These are phyloP conservation scores for Lipomyces chichibuensis DNA, from an alignment of 805 yeast species.

Conservation along the genomic window DNA sequence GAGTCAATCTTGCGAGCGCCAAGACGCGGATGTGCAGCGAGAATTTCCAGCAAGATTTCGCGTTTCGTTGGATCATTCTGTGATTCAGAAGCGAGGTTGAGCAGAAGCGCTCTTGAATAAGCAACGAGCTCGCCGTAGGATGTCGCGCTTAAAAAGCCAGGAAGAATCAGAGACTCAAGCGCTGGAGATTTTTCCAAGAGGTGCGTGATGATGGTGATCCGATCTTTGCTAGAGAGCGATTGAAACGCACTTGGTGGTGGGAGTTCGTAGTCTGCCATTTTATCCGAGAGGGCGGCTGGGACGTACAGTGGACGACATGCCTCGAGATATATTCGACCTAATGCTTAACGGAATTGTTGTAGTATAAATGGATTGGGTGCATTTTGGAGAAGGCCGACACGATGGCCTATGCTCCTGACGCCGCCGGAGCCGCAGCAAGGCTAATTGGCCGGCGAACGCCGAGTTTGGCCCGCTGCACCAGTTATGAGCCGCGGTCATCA, in stretches of 20 bases:
- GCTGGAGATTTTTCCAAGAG: slow-evolving; percentile 69
- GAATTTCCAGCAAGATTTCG: slow-evolving; percentile 49
- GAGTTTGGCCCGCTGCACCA: neutral
- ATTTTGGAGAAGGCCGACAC: neutral
- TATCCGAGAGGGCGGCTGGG: neutral
- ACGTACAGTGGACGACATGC: neutral
- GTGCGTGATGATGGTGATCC: slow-evolving; percentile 53
- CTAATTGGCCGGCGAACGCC: neutral
- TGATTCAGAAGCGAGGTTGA: slow-evolving; percentile 41
- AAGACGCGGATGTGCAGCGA: slow-evolving; percentile 89
- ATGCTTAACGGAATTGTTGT: neutral
- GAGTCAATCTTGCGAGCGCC: slow-evolving; percentile 65
- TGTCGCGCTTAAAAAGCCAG: slow-evolving; percentile 38
- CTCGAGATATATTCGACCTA: neutral
- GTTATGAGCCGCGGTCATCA: too few species aligned
- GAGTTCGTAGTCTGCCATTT: slow-evolving; percentile 14
- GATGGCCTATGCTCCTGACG: neutral
- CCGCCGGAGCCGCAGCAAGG: neutral
- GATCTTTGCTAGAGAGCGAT: slow-evolving; percentile 36
- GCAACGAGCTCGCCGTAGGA: slow-evolving; percentile 52
- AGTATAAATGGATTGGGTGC: too few species aligned
- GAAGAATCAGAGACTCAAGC: slow-evolving; percentile 46
- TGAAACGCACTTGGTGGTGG: slow-evolving; percentile 30
- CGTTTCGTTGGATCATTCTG: slow-evolving; percentile 39
- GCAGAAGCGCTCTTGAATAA: slow-evolving; percentile 47